A percentile compares a stretch with the other conserved stretches of the same genome.
These are phyloP conservation scores for Lentinula novae-zelandiae DNA, from an alignment of 1,284 basidiomycete genomes.

Conservation along the genomic window DNA sequence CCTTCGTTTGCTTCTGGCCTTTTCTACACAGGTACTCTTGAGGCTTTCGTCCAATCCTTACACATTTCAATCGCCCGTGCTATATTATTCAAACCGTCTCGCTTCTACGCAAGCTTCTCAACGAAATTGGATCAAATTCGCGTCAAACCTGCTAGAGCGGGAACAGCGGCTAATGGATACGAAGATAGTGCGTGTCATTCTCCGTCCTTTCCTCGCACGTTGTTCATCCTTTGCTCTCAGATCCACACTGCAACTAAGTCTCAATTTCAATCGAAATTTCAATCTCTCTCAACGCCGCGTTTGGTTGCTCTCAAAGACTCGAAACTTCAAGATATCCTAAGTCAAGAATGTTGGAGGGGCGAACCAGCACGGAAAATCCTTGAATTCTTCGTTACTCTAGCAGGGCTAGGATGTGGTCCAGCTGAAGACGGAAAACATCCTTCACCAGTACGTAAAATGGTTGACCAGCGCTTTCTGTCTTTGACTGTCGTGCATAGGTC, in stretches of 20 bases:
- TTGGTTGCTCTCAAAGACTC: conserved; percentile 32
- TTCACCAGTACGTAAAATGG: not conserved
- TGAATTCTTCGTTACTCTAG: conserved; percentile 28
- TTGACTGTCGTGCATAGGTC: not conserved
- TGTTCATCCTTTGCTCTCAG: not conserved
- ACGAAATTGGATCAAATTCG: not conserved
- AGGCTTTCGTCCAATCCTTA: not conserved
- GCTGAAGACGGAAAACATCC: not conserved
- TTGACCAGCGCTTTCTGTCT: not conserved
- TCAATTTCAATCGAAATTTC: conserved; percentile 24
- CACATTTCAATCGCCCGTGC: not conserved
- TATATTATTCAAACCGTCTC: not conserved
- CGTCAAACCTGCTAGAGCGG: not conserved
- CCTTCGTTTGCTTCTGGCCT: conserved; percentile 42
- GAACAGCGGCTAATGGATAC: not conserved
- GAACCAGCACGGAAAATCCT: conserved; percentile 25
- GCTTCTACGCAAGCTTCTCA: not conserved
- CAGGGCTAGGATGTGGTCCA: conserved; percentile 17
- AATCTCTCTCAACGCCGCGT: conserved; percentile 28
- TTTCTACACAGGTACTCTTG: conserved; percentile 47
- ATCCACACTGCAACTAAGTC: not conserved
- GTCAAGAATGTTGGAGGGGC: conserved; percentile 27
- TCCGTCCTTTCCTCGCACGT: not conserved
- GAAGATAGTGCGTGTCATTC: not conserved
- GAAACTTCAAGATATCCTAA: conserved; percentile 26